Evolutionary conservation across 257 asterid genomes (phyloP).

Genomic region (Anisodus acutangulus): DNA sequence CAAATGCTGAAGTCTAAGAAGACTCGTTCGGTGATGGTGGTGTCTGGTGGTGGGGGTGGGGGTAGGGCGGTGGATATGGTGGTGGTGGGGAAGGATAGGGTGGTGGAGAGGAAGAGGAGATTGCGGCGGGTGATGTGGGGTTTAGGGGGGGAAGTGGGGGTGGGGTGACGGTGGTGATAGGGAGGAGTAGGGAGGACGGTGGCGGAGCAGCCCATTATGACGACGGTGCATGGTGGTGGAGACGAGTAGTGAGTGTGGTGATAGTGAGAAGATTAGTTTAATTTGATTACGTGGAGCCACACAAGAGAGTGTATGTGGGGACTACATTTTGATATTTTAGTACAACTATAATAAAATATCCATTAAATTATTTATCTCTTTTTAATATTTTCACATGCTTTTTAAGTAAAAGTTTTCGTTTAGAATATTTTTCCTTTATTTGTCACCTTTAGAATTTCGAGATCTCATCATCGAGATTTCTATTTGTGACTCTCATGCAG

Average conservation of each 20-base stretch:
- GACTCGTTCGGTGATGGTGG: constrained; percentile 81
- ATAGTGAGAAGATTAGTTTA: neutral
- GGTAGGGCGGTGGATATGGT: constrained; percentile 47
- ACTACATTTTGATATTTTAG: neutral
- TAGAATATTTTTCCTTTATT: too few species aligned
- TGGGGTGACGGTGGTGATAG: neutral
- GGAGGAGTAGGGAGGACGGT: constrained; percentile 41
- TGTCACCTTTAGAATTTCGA: too few species aligned
- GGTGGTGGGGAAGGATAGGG: constrained; percentile 46
- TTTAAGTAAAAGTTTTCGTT: too few species aligned
- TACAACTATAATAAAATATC: too few species aligned
- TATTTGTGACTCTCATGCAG: too few species aligned
- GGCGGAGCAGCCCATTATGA: constrained; percentile 62
- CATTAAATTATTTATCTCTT: too few species aligned
- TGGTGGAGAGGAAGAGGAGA: constrained; percentile 65
- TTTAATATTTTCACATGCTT: too few species aligned
- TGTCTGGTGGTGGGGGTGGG: constrained; percentile 56
- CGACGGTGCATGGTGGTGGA: constrained; percentile 55
- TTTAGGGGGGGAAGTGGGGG: neutral
- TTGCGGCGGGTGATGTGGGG: constrained; percentile 57
- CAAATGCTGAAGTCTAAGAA: constrained; percentile 83
- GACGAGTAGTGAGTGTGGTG: neutral
- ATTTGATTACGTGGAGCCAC: constrained; percentile 53
- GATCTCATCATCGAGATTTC: too few species aligned
- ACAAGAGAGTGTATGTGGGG: constrained; percentile 36